These are phyloP conservation scores for Boletus semigastroideus DNA, from an alignment of 1,284 basidiomycete species.

Conservation along the genomic window DNA sequence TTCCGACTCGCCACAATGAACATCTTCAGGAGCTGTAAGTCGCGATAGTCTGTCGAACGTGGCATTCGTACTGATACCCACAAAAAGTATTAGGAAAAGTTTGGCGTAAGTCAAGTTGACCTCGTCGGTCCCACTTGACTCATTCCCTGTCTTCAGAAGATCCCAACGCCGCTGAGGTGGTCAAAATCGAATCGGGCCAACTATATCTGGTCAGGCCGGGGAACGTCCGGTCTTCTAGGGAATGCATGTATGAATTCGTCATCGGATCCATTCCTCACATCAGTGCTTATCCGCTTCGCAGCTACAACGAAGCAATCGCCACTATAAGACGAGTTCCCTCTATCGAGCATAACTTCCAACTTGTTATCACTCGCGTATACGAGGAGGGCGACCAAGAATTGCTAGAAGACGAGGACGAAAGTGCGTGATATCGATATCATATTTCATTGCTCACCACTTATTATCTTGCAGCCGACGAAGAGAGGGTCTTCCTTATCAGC, in stretches of 20 bases:
- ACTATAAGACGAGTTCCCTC: conserved; percentile 87
- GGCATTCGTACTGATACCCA: conserved; percentile 14
- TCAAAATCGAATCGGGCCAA: conserved; percentile 92
- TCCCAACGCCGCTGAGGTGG: conserved; percentile 88
- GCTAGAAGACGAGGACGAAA: conserved; percentile 93
- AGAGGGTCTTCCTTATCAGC: conserved; percentile 89
- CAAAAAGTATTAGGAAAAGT: conserved; percentile 86
- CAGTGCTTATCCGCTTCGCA: conserved; percentile 34
- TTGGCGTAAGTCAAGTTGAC: conserved; percentile 71
- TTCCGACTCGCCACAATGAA: conserved; percentile 53
- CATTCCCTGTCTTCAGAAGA: conserved; percentile 51
- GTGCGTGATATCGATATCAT: conserved; percentile 49
- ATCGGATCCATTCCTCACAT: not conserved
- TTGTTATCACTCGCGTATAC: conserved; percentile 95
- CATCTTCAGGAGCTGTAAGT: conserved; percentile 81
- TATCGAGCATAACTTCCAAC: conserved; percentile 88
- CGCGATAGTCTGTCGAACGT: conserved; percentile 7
- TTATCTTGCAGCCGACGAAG: conserved; percentile 72
- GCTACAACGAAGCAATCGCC: conserved; percentile 94
- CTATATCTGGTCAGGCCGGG: conserved; percentile 91
- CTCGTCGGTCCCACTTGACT: conserved; percentile 19
- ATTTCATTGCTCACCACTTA: conserved; percentile 6
- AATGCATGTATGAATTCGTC: conserved; percentile 85
- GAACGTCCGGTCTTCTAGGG: conserved; percentile 86
- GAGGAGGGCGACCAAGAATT: conserved; percentile 95